Conservation (phyloP, 1,284 basidiomycete genomes). For the Ustilago curta region DNA sequence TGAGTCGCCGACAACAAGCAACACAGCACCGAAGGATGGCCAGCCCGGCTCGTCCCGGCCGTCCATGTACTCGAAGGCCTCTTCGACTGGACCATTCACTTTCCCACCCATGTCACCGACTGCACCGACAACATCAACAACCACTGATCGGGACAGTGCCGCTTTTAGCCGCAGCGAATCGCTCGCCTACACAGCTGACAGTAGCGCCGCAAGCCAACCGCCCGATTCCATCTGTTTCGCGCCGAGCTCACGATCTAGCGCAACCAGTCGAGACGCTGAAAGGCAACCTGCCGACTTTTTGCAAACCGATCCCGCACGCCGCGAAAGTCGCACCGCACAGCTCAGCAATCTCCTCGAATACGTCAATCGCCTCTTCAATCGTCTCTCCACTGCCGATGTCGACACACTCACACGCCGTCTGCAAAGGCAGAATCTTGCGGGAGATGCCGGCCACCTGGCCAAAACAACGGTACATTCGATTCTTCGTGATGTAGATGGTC, state of each 20-base stretch:
- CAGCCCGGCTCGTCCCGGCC: not conserved
- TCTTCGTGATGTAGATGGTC: slow-evolving; percentile 77
- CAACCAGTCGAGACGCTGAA: slow-evolving; percentile 46
- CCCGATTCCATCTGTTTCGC: slow-evolving; percentile 37
- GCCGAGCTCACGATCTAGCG: slow-evolving; percentile 45
- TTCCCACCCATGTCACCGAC: slow-evolving; percentile 23
- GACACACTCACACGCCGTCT: slow-evolving; percentile 87
- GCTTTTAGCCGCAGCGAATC: slow-evolving; percentile 25
- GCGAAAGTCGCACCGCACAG: slow-evolving; percentile 62
- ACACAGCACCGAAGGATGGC: too few relatives aligned
- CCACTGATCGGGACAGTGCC: not conserved
- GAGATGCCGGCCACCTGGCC: slow-evolving; percentile 88
- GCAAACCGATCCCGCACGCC: slow-evolving; percentile 28
- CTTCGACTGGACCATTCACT: slow-evolving; percentile 23
- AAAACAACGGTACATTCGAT: slow-evolving; percentile 83
- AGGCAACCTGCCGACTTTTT: slow-evolving; percentile 32
- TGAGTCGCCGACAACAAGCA: not conserved
- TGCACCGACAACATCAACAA: not conserved
- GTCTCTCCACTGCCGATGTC: slow-evolving; percentile 84
- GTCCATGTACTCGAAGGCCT: slow-evolving; percentile 4
- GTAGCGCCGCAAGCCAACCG: slow-evolving; percentile 40
- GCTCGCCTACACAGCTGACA: slow-evolving; percentile 37
- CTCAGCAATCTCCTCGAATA: slow-evolving; percentile 80
- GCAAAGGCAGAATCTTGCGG: slow-evolving; percentile 87
- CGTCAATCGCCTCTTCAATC: slow-evolving; percentile 76